Evolutionary conservation across 495 filamentous ascomycete species (phyloP).

Genomic region (Chaetomium tenue): DNA sequence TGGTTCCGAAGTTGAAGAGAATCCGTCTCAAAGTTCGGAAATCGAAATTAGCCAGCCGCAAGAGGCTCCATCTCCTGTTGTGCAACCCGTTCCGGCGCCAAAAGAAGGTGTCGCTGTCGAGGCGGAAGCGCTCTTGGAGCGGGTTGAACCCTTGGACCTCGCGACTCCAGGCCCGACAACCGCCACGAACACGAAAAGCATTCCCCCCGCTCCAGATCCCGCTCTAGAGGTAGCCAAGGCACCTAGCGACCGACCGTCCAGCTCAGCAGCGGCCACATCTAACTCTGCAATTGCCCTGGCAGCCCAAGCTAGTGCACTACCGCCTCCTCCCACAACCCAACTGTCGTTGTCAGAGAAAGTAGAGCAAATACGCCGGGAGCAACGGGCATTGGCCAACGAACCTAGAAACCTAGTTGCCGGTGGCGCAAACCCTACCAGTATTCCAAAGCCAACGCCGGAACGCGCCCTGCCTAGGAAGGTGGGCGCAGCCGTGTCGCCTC

Average conservation of each 20-base stretch:
- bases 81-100: constrained; percentile 21
- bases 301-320: constrained; percentile 4
- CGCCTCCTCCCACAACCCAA: constrained; percentile 13
- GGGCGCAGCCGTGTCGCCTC: constrained; percentile 54
- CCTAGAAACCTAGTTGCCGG: constrained; percentile 22
- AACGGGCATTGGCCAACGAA: constrained; percentile 36
- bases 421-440: constrained; percentile 22
- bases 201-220: constrained; percentile 20
- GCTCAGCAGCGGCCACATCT: not conserved
- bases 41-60: constrained; percentile 17
- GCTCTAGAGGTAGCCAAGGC: constrained; percentile 10
- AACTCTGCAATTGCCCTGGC: not conserved
- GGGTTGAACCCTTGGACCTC: constrained; percentile 69
- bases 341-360: constrained; percentile 49
- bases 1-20: constrained; percentile 34
- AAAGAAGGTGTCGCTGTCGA: constrained; percentile 21
- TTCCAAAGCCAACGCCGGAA: constrained; percentile 32
- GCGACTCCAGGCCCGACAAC: constrained; percentile 51
- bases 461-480: constrained; percentile 44
- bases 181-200: constrained; percentile 18
- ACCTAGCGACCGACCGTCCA: constrained; percentile 17
- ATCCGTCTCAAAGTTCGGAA: constrained; percentile 26
- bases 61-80: constrained; percentile 31
- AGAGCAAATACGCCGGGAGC: constrained; percentile 48
- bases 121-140: constrained; percentile 44